Evolutionary conservation across 148 eudicot species (phyloP).

Genomic region (Suaeda aralocaspica): DNA sequence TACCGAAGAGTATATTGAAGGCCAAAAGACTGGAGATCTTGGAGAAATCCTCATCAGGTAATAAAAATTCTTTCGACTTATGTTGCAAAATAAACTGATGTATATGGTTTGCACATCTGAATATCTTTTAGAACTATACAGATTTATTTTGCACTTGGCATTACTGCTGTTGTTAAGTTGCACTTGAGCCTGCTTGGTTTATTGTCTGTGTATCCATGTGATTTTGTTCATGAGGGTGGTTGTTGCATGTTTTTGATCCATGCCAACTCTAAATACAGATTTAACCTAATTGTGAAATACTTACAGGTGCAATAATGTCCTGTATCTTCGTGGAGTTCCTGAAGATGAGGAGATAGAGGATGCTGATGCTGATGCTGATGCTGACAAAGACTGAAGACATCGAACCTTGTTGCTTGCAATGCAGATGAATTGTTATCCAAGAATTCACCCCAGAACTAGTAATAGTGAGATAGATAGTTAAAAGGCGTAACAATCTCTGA

Average conservation of each 20-base stretch:
- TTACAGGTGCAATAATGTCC: constrained; percentile 75
- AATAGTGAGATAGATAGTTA: too few relatives aligned
- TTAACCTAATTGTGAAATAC: too few relatives aligned
- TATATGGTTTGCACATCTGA: background rate
- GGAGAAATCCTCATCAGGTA: constrained; percentile 98
- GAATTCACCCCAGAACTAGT: too few relatives aligned
- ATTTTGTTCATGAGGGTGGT: background rate
- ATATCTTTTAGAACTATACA: background rate
- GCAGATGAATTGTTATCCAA: background rate
- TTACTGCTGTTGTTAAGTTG: background rate
- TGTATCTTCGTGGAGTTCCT: constrained; percentile 81
- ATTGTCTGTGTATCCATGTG: background rate
- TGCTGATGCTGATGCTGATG: too few relatives aligned
- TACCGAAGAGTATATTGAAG: constrained; percentile 87
- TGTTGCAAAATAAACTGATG: background rate
- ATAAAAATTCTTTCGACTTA: background rate
- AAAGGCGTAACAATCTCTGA: background rate
- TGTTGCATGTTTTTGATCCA: background rate
- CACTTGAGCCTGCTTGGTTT: background rate
- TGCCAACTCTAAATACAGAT: too few relatives aligned
- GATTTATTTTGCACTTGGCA: background rate
- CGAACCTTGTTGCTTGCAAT: constrained; percentile 7
- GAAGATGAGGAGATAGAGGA: constrained; percentile 88
- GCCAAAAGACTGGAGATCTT: constrained; percentile 78
- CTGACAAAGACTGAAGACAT: constrained; percentile 47